Base-by-base conservation (phyloP, 305 asterid genomes). In the Plantago coronopus region DNA sequence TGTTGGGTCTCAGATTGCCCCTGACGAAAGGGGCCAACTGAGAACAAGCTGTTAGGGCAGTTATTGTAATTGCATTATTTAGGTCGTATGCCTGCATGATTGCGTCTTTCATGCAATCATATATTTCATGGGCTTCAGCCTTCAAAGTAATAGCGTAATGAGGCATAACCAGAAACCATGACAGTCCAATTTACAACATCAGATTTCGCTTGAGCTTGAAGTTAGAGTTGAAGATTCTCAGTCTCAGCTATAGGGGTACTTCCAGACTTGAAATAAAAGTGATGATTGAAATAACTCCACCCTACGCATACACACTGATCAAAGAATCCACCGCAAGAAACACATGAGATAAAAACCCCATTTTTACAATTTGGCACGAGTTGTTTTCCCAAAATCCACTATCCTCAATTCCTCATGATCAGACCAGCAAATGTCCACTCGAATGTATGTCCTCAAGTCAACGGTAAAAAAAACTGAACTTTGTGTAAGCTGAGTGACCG, bases 111-210 rank as follows among this genome's bases (percentile, higher is more conserved):
- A 79, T 81, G 25, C 78, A 72, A 60, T 83, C 81, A 11, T 68
- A 83, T 16, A 70, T 53, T 20, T 18, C 68, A 57, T 86, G 88
- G 20, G 95, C 95, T 74, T 86, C 91, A 65, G 20, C 94, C 95
- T 74, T 86, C 91, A 65, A 78, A 67, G 72, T 86, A 84, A 57
- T 61, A 65, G 14, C 97, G 89, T 34, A 78, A 76, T 16, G 91
- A 82, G 58, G 78, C 86, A 65, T 82, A 87, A 57, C 97, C 95
- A 48, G 97, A 86, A 62, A 89, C 84, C 94, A 89, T 84, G 20
- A 85, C 81, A 19, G 86, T 89, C 94, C 97, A 89, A 64, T 85
- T 69, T 20, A 80, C 77, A 20, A 72, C 63, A 61, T 72, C 60
- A 16, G 78, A 71, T 70, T 83, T 86, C n/a, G 80, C n/a, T n/a